Percentiles rank a stretch among this genome's conserved stretches.
phyloP scores from a whole-genome alignment of 441 rosid species.

The Eugenia klotzschiana region DNA sequence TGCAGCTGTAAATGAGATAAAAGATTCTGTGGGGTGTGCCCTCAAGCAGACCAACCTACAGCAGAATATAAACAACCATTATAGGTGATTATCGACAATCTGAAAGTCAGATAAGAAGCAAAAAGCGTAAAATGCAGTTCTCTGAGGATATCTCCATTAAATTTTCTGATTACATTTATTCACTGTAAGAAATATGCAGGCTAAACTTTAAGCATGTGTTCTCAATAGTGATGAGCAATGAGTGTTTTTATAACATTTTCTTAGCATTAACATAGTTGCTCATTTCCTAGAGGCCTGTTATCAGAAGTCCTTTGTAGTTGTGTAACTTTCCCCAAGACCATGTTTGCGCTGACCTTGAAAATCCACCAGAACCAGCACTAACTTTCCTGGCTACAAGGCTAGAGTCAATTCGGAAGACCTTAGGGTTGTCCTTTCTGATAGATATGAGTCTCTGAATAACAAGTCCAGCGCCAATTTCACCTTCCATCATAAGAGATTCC shows the following conservation, averaged over 20 bases:
- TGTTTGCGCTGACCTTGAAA: slow-evolving; percentile 48
- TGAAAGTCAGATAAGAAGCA: not conserved
- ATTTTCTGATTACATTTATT: no score
- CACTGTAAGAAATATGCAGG: not conserved
- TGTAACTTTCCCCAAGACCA: not conserved
- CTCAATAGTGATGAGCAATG: not conserved
- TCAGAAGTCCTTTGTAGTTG: not conserved
- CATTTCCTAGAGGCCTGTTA: not conserved
- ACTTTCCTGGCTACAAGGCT: slow-evolving; percentile 57
- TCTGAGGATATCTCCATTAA: no score
- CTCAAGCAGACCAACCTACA: slow-evolving; percentile 79
- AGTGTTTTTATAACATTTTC: not conserved
- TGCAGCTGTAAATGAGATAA: slow-evolving; percentile 51
- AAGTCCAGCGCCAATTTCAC: slow-evolving; percentile 77
- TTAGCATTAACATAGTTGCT: not conserved
- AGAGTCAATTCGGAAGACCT: slow-evolving; percentile 45
- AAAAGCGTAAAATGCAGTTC: not conserved
- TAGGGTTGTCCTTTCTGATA: slow-evolving; percentile 33
- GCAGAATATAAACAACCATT: not conserved
- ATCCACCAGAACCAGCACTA: slow-evolving; percentile 95
- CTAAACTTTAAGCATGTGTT: not conserved
- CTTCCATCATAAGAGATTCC: slow-evolving; percentile 57
- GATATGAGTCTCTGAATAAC: slow-evolving; percentile 40
- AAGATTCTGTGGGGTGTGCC: slow-evolving; percentile 63
- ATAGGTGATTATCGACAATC: not conserved